These are phyloP conservation scores for Fomitopsis pinicola DNA, from an alignment of 1,284 basidiomycete species.

Conservation along the genomic window DNA sequence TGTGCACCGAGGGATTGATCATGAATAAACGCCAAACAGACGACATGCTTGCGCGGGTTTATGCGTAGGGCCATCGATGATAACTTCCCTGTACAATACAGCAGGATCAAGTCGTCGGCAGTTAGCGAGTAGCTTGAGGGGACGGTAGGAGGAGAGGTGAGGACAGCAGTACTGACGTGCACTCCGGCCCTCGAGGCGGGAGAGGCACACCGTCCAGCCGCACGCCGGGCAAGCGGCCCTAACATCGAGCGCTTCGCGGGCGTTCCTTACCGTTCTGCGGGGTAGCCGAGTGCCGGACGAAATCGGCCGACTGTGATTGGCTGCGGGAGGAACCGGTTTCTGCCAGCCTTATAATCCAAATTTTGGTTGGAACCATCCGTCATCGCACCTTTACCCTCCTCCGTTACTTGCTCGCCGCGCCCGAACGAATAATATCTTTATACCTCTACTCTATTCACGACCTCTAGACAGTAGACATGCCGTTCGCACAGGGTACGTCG, in stretches of 20 bases:
- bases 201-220: background rate
- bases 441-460: conserved; percentile 21
- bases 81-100: too few relatives aligned
- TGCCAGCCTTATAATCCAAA: conserved; percentile 26
- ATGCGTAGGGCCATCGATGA: too few relatives aligned
- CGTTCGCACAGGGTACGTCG: conserved; percentile 29
- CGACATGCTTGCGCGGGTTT: too few relatives aligned
- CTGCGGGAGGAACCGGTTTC: conserved; percentile 19
- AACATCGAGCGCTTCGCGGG: background rate
- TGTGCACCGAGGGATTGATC: too few relatives aligned
- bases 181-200: background rate
- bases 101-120: too few relatives aligned
- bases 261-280: background rate
- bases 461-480: conserved; percentile 30
- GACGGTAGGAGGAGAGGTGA: too few relatives aligned
- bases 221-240: background rate
- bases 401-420: conserved; percentile 11
- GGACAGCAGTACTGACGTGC: background rate
- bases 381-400: conserved; percentile 16
- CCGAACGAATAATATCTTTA: conserved; percentile 16
- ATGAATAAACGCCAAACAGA: too few relatives aligned
- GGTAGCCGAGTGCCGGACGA: conserved; percentile 13
- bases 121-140: too few relatives aligned
- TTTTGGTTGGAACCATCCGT: conserved; percentile 13
- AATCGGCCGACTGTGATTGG: conserved; percentile 23